Base-by-base conservation (phyloP, 2,329 filamentous ascomycete species). In the Aspergillus neotritici region DNA sequence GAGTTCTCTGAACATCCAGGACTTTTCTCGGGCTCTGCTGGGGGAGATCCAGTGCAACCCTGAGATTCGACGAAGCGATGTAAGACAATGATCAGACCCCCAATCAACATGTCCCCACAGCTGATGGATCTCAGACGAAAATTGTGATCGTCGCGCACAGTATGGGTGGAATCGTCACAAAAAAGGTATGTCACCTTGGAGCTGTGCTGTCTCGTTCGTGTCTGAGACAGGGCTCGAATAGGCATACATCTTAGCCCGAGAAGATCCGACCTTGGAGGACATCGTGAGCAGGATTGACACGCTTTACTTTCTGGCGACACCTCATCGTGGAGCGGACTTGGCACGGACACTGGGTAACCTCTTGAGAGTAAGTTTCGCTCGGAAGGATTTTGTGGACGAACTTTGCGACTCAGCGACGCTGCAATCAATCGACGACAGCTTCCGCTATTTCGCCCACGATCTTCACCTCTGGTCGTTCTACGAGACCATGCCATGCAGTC, bases 391-490 rank as follows among this genome's bases (percentile, higher is more conserved):
- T 39, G 57, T 75, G 5, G 44, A 50, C 1, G 69, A 75, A 17
- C 50, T 76, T 9, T 53, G 54, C 7, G 63, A 62, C 38, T 70
- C 71, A 4, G 43, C 47, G 4, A 46, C 61, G 1, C 40, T 74
- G 7, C 49, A 62, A 34, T 54, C 62, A 3, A 63, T 75, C 41
- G 75, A 76, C 49, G 68, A 74, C 3, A 52, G 64, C 25, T 76
- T 76, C 47, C 65, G 67, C 1, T 63, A 72, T 37, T 52, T 66
- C 45, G 62, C 64, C 0, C 48, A 55, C 3, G 54, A 58, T 13
- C 46, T 74, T 1, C 50, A 60, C 2, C 54, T 75, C 4, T 62
- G 63, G 52, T 75, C 71, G 0, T 76, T 75, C 49, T 74, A 73
- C 49, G 73, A 76, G 47, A 73, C 68, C 0, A 46, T 63, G 14